Evolutionary conservation across 768 basidiomycete genomes (phyloP), one percentile per base, ranked within the genome.

Genomic region (Saitozyma podzolica): DNA sequence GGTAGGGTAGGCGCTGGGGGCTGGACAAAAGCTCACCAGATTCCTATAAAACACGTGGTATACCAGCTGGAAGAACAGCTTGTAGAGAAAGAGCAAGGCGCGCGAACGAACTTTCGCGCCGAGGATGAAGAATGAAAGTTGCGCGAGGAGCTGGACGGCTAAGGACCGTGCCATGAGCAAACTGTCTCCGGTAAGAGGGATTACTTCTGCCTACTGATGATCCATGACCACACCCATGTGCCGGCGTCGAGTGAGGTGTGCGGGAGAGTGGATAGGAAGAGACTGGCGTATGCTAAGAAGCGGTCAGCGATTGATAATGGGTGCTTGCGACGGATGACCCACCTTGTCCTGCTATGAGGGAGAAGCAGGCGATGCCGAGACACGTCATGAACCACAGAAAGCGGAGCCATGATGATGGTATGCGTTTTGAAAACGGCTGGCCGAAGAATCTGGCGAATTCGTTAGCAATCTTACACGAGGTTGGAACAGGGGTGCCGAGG

Each of bases 361-460:
- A 72, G 56, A 81, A 76, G 37, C 78, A 76, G 29, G 80, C 80
- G 16, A 82, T 77, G 6, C 72, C 76, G 8, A 82, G 61, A 10
- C 75, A 78, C 3, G 70, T 72, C 73, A 82, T 77, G 70, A 83
- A 83, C 81, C 81, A 82, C 19, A 82, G 66, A 64, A 82, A 83
- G 16, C 82, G 70, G n/a, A 74, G 64, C 72, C 81, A 83, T 0
- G 76, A 78, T 6, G 78, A 67, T 0, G 82, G 82, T 56, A 83
- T 81, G 14, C 80, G 62, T 7, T 70, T 57, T 0, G 69, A 56
- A 39, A 81, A 67, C 54, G 78, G 72, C 1, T 77, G 69, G 39
- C 79, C 77, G 53, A 82, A 72, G 54, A 82, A 72, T 9, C 77
- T 80, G 54, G n/a, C n/a, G 29, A n/a, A 3, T 16, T 54, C 40